Percentiles rank a stretch among this genome's conserved stretches.
Conservation (phyloP, 805 yeast genomes). For the Ogataea nakhonphanomensis region DNA sequence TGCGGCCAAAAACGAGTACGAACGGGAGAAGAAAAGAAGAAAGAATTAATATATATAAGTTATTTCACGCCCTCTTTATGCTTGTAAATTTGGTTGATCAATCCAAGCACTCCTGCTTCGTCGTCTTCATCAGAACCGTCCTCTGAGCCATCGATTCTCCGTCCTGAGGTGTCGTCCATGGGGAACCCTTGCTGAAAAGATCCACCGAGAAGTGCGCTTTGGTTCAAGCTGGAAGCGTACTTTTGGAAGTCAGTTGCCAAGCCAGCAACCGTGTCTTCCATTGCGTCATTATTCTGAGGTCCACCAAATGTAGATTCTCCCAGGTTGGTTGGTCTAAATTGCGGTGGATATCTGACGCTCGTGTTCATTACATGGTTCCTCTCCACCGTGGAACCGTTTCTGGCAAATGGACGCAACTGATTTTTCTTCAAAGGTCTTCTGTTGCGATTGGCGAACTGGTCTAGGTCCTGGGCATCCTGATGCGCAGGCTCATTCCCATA, state of each 20-base stretch:
- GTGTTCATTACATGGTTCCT: conserved; percentile 11
- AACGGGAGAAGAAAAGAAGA: conserved; percentile 67
- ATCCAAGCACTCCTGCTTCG: conserved; percentile 53
- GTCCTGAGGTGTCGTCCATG: conserved; percentile 14
- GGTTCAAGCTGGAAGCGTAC: conserved; percentile 25
- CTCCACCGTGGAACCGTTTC: conserved; percentile 21
- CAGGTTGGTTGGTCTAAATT: conserved; percentile 13
- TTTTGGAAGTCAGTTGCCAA: conserved; percentile 22
- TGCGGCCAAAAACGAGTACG: conserved; percentile 89
- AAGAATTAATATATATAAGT: conserved; percentile 4
- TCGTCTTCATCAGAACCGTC: conserved; percentile 34
- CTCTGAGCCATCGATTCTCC: conserved; percentile 12
- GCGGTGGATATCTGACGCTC: conserved; percentile 23
- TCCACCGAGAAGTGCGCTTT: conserved; percentile 40
- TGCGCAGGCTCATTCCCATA: conserved; percentile 52
- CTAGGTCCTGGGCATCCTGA: conserved; percentile 2
- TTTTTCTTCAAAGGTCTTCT: conserved; percentile 13
- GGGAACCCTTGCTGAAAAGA: conserved; percentile 40
- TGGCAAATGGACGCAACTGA: conserved; percentile 22
- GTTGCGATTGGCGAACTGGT: background rate
- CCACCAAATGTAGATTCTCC: conserved; percentile 18
- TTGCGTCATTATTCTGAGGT: conserved; percentile 13
- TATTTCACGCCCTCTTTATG: conserved; percentile 33
- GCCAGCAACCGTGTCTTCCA: conserved; percentile 32
- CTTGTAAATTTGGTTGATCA: conserved; percentile 76